These are phyloP conservation scores for Colletotrichum sp. DNA, from an alignment of 2,329 filamentous ascomycete genomes.

Conservation along the genomic window DNA sequence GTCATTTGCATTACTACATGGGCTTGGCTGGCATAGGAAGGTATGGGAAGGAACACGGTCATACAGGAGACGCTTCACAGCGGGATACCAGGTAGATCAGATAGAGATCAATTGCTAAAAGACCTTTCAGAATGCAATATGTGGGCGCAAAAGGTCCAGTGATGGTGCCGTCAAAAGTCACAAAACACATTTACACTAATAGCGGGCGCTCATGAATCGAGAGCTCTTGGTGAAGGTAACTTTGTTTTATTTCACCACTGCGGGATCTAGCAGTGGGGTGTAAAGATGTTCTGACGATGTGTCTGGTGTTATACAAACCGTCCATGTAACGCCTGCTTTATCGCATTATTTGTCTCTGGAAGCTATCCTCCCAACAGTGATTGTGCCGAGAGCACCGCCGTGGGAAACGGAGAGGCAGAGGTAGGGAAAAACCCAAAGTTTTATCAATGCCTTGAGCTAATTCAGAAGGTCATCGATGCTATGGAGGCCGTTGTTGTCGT, in stretches of 20 bases:
- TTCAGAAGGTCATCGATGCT: no score
- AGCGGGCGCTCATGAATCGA: background rate
- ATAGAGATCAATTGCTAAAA: background rate
- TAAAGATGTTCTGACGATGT: background rate
- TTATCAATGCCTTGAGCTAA: no score
- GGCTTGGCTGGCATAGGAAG: background rate
- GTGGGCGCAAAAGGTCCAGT: background rate
- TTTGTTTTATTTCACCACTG: background rate
- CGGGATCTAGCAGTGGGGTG: background rate
- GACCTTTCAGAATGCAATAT: background rate
- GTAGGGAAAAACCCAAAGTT: background rate
- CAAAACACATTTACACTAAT: background rate
- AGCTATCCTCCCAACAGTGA: background rate
- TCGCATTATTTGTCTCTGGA: background rate
- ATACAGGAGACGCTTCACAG: constrained; percentile 15
- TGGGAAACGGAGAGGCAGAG: background rate
- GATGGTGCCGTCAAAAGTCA: background rate
- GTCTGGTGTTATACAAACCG: background rate
- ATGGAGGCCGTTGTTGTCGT: background rate
- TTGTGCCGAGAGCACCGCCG: background rate
- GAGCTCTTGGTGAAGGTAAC: background rate
- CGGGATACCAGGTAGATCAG: background rate
- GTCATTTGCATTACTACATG: constrained; percentile 1
- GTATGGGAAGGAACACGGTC: background rate
- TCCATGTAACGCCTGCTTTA: background rate